Evolutionary conservation across 2,329 filamentous ascomycete genomes (phyloP).

Genomic region (Trichoderma koningii): DNA sequence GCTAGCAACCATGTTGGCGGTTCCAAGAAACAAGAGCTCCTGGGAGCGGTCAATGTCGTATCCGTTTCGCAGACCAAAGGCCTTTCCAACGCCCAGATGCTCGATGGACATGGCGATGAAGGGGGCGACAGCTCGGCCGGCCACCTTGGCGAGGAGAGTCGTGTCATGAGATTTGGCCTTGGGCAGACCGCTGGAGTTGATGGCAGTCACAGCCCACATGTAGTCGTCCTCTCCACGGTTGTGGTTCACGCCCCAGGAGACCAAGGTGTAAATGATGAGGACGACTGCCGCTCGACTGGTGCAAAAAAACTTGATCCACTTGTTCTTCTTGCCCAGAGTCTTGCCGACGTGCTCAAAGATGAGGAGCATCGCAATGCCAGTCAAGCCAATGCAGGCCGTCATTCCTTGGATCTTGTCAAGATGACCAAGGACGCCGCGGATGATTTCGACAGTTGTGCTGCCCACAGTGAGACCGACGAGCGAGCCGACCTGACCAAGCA

Average conservation of each 20-base stretch:
- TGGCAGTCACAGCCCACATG: constrained; percentile 61
- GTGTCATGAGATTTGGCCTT: constrained; percentile 51
- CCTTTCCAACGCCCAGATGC: constrained; percentile 65
- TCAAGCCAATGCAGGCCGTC: constrained; percentile 61
- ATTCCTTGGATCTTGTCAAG: constrained; percentile 60
- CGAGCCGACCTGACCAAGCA: constrained; percentile 64
- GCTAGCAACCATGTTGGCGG: constrained; percentile 64
- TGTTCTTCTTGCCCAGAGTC: constrained; percentile 60
- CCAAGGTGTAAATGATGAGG: constrained; percentile 62
- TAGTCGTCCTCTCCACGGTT: constrained; percentile 46
- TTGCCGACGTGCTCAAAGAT: constrained; percentile 60
- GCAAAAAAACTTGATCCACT: constrained; percentile 58
- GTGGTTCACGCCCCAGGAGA: constrained; percentile 65
- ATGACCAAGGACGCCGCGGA: constrained; percentile 59
- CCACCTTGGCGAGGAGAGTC: constrained; percentile 55
- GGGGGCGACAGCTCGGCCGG: constrained; percentile 58
- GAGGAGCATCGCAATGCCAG: constrained; percentile 57
- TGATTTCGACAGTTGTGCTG: constrained; percentile 56
- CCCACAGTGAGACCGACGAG: constrained; percentile 59
- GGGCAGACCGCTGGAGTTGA: constrained; percentile 57
- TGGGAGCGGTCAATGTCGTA: constrained; percentile 66
- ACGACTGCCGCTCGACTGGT: constrained; percentile 63
- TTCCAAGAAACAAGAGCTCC: constrained; percentile 64
- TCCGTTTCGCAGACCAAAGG: constrained; percentile 62
- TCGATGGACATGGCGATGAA: constrained; percentile 64